Percentiles rank a stretch among this genome's conserved stretches.
Conservation (phyloP, 78 protist genomes). For the Dictyostelium discoideum region DNA sequence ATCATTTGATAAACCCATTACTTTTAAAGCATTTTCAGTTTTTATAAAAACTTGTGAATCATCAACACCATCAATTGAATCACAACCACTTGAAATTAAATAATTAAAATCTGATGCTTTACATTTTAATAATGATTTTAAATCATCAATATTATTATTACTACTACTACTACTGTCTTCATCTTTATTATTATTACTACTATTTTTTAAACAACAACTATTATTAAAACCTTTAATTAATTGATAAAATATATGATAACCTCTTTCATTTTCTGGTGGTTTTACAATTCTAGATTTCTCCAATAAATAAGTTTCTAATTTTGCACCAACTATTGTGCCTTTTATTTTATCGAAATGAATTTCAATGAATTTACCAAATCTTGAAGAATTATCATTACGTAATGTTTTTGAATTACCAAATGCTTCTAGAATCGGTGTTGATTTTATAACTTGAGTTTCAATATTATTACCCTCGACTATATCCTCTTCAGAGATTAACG, state of each 20-base stretch:
- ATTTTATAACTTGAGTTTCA: conserved; percentile 69
- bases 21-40: conserved; percentile 63
- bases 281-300: conserved; percentile 92
- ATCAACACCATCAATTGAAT: conserved; percentile 35
- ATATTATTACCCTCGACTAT: conserved; percentile 24
- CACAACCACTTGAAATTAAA: conserved; percentile 34
- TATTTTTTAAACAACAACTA: background rate
- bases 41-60: conserved; percentile 48
- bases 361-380: conserved; percentile 81
- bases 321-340: conserved; percentile 88
- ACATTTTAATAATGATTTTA: background rate
- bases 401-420: conserved; percentile 97
- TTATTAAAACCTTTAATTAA: conserved; percentile 20
- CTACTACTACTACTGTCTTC: too few relatives aligned
- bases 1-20: conserved; percentile 73
- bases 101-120: conserved; percentile 13
- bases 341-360: conserved; percentile 65
- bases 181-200: too few relatives aligned
- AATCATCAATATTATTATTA: background rate
- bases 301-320: conserved; percentile 84
- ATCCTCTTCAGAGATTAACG: conserved; percentile 6
- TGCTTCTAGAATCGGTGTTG: conserved; percentile 94
- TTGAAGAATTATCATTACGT: conserved; percentile 93
- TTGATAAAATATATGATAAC: conserved; percentile 91
- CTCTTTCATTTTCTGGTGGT: conserved; percentile 85